Evolutionary conservation across 345 rosid genomes (phyloP), one percentile per base, ranked within the genome.

Genomic region (Syzygium jambos): DNA sequence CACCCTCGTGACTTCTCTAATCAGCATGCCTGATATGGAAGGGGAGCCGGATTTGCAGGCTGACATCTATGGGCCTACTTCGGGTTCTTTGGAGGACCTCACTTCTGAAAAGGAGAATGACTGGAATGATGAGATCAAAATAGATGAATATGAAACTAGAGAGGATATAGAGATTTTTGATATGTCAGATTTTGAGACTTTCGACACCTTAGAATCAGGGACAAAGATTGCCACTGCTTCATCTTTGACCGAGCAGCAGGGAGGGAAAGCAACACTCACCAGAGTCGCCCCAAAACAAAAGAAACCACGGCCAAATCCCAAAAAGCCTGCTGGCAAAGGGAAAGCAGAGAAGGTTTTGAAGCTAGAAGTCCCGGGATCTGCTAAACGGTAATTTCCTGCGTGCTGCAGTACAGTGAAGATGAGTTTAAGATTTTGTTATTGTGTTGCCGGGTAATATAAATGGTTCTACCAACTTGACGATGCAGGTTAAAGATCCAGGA

Each of bases 401-500:
- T 51, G 65, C n/a, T 78, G 34, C 51, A 21, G 87, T 46, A 27
- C 73, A 59, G 23, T 30, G 54, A 5, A 21, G 55, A 34, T 38
- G 68, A 51, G 22, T 83, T 86, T 61, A 30, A 27, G 21, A 29
- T 13, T 21, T 30, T 41, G 19, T 16, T 86, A 13, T 59, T 49
- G 27, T 27, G n/a, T 46, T 51, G 43, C 41, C 61, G 27, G 73
- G 54, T 2, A 19, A 56, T 63, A 86, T 57, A 14, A 52, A 49
- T 78, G 25, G 59, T 38, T 87, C 55, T 68, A 54, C 78, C 61
- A 8, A 13, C 86, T 85, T 56, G 22, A 15, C 84, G 54, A 77
- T 88, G 91, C 96, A 97, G 98, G 91, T 91, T 97, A 90, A 95
- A 91, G 92, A 85, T 95, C 87, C 94, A 92, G 93, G 99, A 97